Evolutionary conservation across 228 moss, liverwort and hornwort species (phyloP).

Genomic region (Sphagnum magellanicum): DNA sequence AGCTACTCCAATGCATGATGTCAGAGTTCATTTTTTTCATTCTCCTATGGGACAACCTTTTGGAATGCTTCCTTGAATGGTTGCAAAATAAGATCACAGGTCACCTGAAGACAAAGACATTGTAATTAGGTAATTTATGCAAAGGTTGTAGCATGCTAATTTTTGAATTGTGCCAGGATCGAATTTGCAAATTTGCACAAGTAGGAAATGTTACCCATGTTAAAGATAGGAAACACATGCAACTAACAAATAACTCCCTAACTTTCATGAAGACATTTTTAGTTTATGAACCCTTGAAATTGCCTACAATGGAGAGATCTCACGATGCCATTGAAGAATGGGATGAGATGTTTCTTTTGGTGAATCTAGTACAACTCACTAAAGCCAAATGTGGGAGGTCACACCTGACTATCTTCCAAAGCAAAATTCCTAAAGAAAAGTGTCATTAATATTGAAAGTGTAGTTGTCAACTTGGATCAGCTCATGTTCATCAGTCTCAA

Average conservation of each 20-base stretch:
- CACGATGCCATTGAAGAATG: too few species aligned
- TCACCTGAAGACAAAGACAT: not conserved
- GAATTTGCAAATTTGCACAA: too few species aligned
- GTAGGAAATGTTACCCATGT: too few species aligned
- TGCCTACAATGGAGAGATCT: too few species aligned
- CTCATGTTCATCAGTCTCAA: constrained; percentile 14
- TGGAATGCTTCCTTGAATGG: constrained; percentile 8
- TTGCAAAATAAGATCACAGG: constrained; percentile 1
- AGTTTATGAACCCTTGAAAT: not conserved
- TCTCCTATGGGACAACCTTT: not conserved
- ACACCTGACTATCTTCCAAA: constrained; percentile 10
- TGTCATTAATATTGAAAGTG: constrained; percentile 6
- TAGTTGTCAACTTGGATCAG: constrained; percentile 5
- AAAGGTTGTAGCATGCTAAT: too few species aligned
- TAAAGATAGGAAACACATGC: too few species aligned
- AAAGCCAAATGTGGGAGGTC: not conserved
- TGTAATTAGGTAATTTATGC: too few species aligned
- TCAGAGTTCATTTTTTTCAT: constrained; percentile 15
- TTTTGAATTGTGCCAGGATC: too few species aligned
- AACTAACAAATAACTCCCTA: too few species aligned
- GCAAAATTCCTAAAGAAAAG: constrained; percentile 9
- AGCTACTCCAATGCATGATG: constrained; percentile 12
- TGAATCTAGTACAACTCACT: too few species aligned
- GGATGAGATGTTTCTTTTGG: too few species aligned
- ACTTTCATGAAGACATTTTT: too few species aligned